Evolutionary conservation across 495 filamentous ascomycete genomes (phyloP), one percentile per base, ranked within the genome.

Genomic region (Jackrogersella minutella): DNA sequence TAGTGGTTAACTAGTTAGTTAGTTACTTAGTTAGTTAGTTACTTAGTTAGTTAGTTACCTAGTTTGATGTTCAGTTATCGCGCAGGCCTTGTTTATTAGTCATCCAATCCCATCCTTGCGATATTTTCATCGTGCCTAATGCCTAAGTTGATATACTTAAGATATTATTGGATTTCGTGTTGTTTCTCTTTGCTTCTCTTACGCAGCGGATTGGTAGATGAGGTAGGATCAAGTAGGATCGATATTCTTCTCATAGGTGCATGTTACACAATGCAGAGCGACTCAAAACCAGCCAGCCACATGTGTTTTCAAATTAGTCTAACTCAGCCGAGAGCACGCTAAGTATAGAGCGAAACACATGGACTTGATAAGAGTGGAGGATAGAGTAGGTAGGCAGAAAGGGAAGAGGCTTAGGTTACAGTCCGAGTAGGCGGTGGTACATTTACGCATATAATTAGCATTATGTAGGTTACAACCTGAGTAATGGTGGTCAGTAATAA

Each of bases 181-280:
- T 66, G 44, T 33, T 44, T 54, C 57, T 61, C 49, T 31, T 70
- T 65, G 50, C 54, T 62, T 24, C 47, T 26, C 30, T 17, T 19
- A 24, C 26, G 41, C 21, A 52, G n/a, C 17, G 3, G 24, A 71
- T 57, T 52, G 49, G 51, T 61, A 60, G 66, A 53, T 33, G 22
- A 64, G 52, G 62, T 34, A 58, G 36, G 31, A 63, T 55, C 14
- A 21, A 63, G 51, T 41, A 54, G 41, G 53, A 58, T 51, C 52
- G 37, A 53, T 36, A 50, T 64, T 56, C 50, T 64, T 28, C 37
- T 51, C 26, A 46, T 60, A n/a, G 36, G 28, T 47, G 51, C 56
- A 51, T 51, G 66, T 64, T 69, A 69, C 66, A 69, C 66, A 64
- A 69, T 64, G 66, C 66, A 60, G 40, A 64, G 66, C 61, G 19